Conservation (phyloP, 441 rosid genomes). For the Manihot esculenta region DNA sequence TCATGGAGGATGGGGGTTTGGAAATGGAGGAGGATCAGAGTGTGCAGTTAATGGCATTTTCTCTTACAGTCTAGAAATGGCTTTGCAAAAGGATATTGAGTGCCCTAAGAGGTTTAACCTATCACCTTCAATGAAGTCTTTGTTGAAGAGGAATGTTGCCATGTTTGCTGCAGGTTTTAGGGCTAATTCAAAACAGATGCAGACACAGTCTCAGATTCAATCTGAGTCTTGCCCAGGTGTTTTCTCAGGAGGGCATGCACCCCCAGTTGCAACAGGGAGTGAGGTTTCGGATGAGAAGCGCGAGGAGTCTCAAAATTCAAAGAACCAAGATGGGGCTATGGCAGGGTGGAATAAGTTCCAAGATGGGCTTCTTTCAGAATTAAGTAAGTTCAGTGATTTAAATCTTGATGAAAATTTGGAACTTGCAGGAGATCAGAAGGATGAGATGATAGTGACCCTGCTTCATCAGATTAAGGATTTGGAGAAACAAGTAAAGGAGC, state of each 20-base stretch:
- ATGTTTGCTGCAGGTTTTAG: conserved; percentile 86
- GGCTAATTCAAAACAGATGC: conserved; percentile 63
- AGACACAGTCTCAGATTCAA: conserved; percentile 36
- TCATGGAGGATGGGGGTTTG: conserved; percentile 90
- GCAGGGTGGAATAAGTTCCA: conserved; percentile 62
- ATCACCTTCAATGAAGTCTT: conserved; percentile 73
- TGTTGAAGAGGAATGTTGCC: conserved; percentile 84
- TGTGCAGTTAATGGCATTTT: conserved; percentile 52
- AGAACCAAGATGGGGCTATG: conserved; percentile 54
- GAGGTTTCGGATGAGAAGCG: conserved; percentile 38
- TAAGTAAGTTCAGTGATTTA: conserved; percentile 70
- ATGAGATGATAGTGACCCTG: conserved; percentile 63
- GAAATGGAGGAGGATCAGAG: conserved; percentile 53
- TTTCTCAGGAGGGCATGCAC: conserved; percentile 33
- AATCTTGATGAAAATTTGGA: conserved; percentile 75
- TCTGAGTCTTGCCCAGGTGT: conserved; percentile 38
- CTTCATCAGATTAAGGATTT: conserved; percentile 70
- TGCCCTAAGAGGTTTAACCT: conserved; percentile 87
- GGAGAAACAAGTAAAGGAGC: conserved; percentile 71
- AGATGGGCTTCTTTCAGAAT: conserved; percentile 57
- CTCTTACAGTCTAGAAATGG: conserved; percentile 44
- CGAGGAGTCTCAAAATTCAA: conserved; percentile 45
- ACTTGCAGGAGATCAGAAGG: conserved; percentile 57
- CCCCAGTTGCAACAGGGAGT: conserved; percentile 31
- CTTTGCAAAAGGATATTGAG: conserved; percentile 65